phyloP scores from a whole-genome alignment of 805 yeast genomes.

The Wickerhamiella dianesei region DNA sequence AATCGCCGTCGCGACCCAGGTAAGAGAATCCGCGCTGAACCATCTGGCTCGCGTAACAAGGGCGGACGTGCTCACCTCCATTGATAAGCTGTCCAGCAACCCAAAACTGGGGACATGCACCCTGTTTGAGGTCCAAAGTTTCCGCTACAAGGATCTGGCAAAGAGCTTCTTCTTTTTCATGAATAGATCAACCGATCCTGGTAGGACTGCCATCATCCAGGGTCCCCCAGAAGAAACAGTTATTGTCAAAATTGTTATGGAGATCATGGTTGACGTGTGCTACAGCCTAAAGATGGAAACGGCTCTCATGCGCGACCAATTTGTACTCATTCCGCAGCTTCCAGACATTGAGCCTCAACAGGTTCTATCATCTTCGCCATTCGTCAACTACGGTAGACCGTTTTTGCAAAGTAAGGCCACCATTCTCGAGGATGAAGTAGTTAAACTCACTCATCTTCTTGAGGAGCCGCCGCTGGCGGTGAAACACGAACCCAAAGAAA shows the following conservation, averaged over 20 bases:
- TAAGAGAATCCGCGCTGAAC: constrained; percentile 70
- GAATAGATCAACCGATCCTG: constrained; percentile 61
- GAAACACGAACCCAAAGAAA: background rate
- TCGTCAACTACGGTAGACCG: constrained; percentile 64
- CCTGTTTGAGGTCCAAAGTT: constrained; percentile 57
- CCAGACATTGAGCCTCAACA: constrained; percentile 31
- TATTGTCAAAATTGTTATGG: constrained; percentile 63
- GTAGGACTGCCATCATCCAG: constrained; percentile 76
- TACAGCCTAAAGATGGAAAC: constrained; percentile 72
- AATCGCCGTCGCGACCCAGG: constrained; percentile 66
- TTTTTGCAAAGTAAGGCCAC: constrained; percentile 43
- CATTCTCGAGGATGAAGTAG: constrained; percentile 33
- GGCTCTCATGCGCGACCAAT: constrained; percentile 55
- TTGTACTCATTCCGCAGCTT: constrained; percentile 30
- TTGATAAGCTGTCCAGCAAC: constrained; percentile 64
- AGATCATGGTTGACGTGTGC: constrained; percentile 66
- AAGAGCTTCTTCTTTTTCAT: constrained; percentile 68
- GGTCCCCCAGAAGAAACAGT: constrained; percentile 51
- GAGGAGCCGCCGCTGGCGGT: background rate
- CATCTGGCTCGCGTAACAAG: constrained; percentile 65
- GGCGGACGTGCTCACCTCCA: constrained; percentile 74
- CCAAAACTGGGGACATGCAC: constrained; percentile 67
- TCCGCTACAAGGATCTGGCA: constrained; percentile 34
- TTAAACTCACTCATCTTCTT: background rate
- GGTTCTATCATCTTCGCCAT: constrained; percentile 70